Evolutionary conservation across 2,329 filamentous ascomycete species (phyloP), one percentile per base, ranked within the genome.

Genomic region (Penicillium sp.): DNA sequence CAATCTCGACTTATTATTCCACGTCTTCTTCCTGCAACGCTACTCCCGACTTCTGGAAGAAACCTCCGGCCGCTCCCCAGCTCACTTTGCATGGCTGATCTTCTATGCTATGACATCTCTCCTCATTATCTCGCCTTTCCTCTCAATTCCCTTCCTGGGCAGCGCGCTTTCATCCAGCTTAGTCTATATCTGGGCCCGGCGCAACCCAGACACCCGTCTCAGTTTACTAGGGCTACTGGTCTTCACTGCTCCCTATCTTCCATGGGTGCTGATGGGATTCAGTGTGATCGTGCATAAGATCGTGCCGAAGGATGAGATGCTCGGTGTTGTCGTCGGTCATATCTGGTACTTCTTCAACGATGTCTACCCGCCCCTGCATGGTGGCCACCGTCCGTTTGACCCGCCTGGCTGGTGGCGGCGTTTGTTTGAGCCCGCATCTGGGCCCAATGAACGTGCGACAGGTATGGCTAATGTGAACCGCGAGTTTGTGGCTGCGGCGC

Each of bases 331-430:
- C 10, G 92, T 97, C 37, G 94, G 94, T 10, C 94, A 99, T 75
- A 82, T 97, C 38, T 97, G 92, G 88, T 99, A 97, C 75, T 99
- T 97, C 78, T 97, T 97, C 75, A 90, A 87, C 57, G 94, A 99
- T 72, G 92, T 99, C 16, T 99, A 96, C 74, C 94, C 94, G 4
- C 89, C 91, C 3, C 83, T 97, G 41, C 90, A 97, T 75, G 86
- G 88, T 60, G 91, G 91, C 17, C 87, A 88, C 49, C 83, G 90
- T 53, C 94, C 94, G 0, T 80, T 99, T 45, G 93, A 96, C 66
- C 93, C 94, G 36, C 94, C 94, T 0, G 77, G 79, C 56, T 97
- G 90, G 87, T 99, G 93, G 93, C 84, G 89, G 55, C 83, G 91
- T 40, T 69, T 97, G 17, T 96, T 96, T 68, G 91, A 87, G 50